Conservation (phyloP, 441 rosid genomes). For the Adansonia madagascariensis region DNA sequence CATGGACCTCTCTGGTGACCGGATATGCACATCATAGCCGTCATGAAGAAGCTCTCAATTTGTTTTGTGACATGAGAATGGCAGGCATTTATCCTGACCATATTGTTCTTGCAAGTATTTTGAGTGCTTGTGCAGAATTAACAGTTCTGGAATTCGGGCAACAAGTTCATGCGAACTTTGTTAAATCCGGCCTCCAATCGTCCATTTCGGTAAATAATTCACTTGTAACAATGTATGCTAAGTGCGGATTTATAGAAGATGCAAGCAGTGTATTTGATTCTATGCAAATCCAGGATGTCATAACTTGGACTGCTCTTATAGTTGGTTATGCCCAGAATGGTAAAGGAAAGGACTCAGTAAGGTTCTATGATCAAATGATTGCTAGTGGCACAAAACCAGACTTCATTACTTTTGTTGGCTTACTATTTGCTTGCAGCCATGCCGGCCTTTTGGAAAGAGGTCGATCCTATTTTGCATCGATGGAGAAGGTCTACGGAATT, state of each 20-base stretch:
- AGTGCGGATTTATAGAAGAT: constrained; percentile 71
- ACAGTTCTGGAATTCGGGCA: constrained; percentile 76
- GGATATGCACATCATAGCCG: constrained; percentile 63
- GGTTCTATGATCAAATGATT: constrained; percentile 64
- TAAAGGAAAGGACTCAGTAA: constrained; percentile 65
- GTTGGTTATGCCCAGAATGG: constrained; percentile 90
- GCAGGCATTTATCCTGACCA: constrained; percentile 62
- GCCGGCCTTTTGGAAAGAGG: constrained; percentile 67
- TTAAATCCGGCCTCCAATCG: constrained; percentile 61
- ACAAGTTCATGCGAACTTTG: constrained; percentile 67
- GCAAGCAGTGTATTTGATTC: constrained; percentile 59
- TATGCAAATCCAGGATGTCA: constrained; percentile 59
- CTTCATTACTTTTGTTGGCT: constrained; percentile 75
- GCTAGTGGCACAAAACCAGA: constrained; percentile 65
- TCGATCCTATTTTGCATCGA: constrained; percentile 58
- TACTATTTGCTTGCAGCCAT: constrained; percentile 92
- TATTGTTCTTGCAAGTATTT: constrained; percentile 58
- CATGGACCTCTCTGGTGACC: constrained; percentile 91
- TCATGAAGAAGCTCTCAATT: constrained; percentile 63
- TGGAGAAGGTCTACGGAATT: constrained; percentile 62
- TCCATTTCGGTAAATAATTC: constrained; percentile 72
- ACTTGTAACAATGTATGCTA: constrained; percentile 80
- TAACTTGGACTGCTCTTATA: constrained; percentile 85
- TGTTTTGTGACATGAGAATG: constrained; percentile 64
- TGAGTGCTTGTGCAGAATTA: constrained; percentile 75